A percentile compares a stretch with the other conserved stretches of the same genome.
These are phyloP conservation scores for Posidonia australis DNA, from an alignment of 106 monocot genomes.

Conservation along the genomic window DNA sequence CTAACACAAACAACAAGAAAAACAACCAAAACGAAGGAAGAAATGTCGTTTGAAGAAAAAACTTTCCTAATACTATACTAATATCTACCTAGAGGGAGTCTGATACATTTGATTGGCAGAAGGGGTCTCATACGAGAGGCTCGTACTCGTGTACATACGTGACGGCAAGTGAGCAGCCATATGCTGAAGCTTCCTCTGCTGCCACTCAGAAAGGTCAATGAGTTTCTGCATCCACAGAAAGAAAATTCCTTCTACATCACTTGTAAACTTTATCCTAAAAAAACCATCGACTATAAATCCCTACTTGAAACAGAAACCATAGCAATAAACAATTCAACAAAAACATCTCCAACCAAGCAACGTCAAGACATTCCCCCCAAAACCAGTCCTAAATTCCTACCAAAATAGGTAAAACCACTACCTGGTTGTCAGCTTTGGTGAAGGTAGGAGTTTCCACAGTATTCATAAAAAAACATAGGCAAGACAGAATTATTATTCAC, in stretches of 20 bases:
- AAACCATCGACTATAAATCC: not conserved
- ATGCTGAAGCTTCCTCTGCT: constrained; percentile 71
- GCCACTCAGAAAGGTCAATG: constrained; percentile 43
- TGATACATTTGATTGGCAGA: constrained; percentile 1
- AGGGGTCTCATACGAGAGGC: constrained; percentile 19
- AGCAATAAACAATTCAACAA: not conserved
- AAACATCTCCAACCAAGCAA: not conserved
- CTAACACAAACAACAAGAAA: not conserved
- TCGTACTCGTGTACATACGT: constrained; percentile 23
- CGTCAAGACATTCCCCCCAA: not conserved
- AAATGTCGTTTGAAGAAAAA: not conserved
- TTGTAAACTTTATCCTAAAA: not conserved
- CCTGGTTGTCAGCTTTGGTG: no score
- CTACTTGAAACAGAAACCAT: no score
- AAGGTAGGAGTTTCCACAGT: no score
- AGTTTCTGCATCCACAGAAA: constrained; percentile 40
- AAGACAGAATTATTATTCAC: no score
- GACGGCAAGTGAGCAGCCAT: constrained; percentile 62
- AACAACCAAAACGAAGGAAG: not conserved
- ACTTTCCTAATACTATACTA: not conserved
- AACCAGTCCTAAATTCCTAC: not conserved
- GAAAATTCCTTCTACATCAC: not conserved
- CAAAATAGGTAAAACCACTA: not conserved
- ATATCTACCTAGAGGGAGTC: constrained; percentile 1
- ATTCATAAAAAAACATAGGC: no score